Conservation (phyloP, 179 eudicot species). For the Beta corolliflora region DNA sequence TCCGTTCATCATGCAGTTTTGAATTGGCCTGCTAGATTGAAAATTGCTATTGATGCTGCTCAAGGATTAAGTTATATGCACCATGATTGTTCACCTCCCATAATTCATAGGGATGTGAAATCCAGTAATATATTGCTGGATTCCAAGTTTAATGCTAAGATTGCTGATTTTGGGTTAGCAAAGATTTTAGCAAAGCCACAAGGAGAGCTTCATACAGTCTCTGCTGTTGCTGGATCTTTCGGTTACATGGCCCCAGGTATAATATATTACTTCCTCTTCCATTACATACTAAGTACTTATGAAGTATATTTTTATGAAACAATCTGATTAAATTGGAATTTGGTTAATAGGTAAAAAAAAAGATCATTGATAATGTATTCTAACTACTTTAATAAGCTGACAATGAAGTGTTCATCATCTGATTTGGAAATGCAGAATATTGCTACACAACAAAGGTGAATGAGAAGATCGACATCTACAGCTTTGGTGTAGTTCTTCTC, state of each 20-base stretch:
- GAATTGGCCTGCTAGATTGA: conserved; percentile 80
- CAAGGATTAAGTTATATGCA: conserved; percentile 87
- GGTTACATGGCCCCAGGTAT: conserved; percentile 95
- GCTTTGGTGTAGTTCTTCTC: conserved; percentile 74
- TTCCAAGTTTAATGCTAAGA: conserved; percentile 64
- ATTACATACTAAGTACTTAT: background rate
- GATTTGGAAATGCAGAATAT: conserved; percentile 46
- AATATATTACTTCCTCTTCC: background rate
- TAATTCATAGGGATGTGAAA: conserved; percentile 84
- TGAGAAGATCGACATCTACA: conserved; percentile 70
- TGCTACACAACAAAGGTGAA: conserved; percentile 50
- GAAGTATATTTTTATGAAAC: background rate
- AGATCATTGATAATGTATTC: background rate
- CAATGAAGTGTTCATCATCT: background rate
- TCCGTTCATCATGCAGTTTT: conserved; percentile 24
- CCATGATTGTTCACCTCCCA: conserved; percentile 72
- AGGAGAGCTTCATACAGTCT: conserved; percentile 57
- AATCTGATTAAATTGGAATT: background rate
- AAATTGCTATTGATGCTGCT: conserved; percentile 79
- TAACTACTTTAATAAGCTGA: background rate
- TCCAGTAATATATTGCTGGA: conserved; percentile 88
- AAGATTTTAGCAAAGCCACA: conserved; percentile 48
- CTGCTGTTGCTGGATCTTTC: conserved; percentile 80
- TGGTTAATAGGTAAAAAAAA: background rate
- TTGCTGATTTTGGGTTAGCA: conserved; percentile 88